Base-by-base conservation (phyloP, 2,329 filamentous ascomycete genomes). In the Microdochium nivale region DNA sequence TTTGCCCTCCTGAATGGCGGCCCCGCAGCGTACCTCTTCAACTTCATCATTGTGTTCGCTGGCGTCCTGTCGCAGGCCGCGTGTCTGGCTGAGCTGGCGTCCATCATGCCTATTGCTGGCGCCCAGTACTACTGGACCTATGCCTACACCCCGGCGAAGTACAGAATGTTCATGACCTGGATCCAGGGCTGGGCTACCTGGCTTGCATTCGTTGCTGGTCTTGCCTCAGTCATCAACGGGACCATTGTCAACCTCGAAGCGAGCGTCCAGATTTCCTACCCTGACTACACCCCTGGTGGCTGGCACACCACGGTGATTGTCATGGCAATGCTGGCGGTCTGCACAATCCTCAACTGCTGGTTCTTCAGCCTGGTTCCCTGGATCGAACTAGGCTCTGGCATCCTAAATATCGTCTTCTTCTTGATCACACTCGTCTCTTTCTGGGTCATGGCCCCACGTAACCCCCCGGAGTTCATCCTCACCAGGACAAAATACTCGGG, bases 71-170 rank as follows among this genome's bases (percentile, higher is more conserved):
- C 23, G 25, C 53, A 54, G 43, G 33, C 51, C 25, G 53, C 53
- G 1, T 52, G 50, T 1, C 50, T 54, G 23, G 49, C 50, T 25
- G 53, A 54, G 48, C 44, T 54, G 40, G 48, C 53, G 2, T 52
- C 50, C 24, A 54, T 54, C 16, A 51, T 50, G 44, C 53, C 53
- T 13, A 51, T 54, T 32, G 53, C 53, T 25, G 53, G 53, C 32
- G 51, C 53, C 13, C 53, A 54, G 27, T 54, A 54, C 25, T 52
- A 52, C 23, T 54, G 53, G 53, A 54, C 53, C 10, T 52, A 54
- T 30, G 47, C 49, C 23, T 54, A 52, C 50, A 37, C 52, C 2
- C 52, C 52, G 19, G 24, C 23, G 4, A 23, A 47, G 35, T 48
- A 27, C 35, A 48, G 37, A 50, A 50, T 50, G 24, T 54, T 54